Evolutionary conservation across 2,329 filamentous ascomycete genomes (phyloP), one percentile per base, ranked within the genome.

Genomic region (Trichoderma arundinaceum): DNA sequence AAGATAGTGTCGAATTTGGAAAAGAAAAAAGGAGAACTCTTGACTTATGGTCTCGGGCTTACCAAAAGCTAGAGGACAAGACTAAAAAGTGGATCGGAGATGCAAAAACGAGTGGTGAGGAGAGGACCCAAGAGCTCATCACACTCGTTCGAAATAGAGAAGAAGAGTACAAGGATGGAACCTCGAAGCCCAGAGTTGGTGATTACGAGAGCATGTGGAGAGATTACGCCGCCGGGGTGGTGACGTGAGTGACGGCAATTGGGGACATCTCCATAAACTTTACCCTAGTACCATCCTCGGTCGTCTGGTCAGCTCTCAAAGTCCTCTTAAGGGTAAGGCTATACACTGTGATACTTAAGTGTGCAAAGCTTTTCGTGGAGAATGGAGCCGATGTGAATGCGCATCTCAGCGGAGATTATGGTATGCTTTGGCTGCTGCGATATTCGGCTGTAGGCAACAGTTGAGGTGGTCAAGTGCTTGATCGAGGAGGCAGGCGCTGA

Each of bases 301-400:
- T 17, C 1, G 7, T 28, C 4, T 60, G 57, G 57, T 49, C 57
- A 12, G 57, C 57, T 32, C 7, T 60, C 2, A 60, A 32, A 49
- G 44, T 49, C 8, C 57, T 60, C 17, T 17, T 59, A n/a, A 59
- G 49, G 17, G 57, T 59, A 39, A 28, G 9, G 1, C 1, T 8
- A 13, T 6, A 17, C 7, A 7, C 12, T 3, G 35, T 5, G 1
- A 48, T 19, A 3, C 15, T 33, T 0, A 1, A 10, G 7, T 41
- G n/a, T 44, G 43, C 4, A 32, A 12, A 28, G 2, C 13, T 51
- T 13, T 28, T 64, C 0, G n/a, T 64, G 15, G 9, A 58, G 22
- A 49, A 57, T n/a, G 44, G 53, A 32, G 62, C 62, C 9, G 5
- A 58, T 2, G 53, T 64, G 15, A 64, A 58, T 52, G 62, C 53